Base-by-base conservation (phyloP, 805 yeast species). In the Hanseniaspora singularis region DNA sequence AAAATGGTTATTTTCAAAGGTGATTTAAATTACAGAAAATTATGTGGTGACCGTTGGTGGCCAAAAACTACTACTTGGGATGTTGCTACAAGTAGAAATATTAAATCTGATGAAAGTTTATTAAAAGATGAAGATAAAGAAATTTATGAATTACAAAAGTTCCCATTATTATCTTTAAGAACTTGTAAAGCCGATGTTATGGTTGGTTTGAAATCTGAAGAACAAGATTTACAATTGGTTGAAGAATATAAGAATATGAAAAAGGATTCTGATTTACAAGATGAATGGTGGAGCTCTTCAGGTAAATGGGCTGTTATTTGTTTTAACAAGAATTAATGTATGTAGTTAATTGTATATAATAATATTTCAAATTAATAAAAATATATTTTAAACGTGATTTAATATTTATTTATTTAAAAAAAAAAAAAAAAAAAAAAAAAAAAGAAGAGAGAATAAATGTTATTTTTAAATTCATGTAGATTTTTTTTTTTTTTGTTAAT, bases 131-230 rank as follows among this genome's bases (percentile, higher is more conserved):
- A 20, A 4, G 46, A 42, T 18, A 42, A 42, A n/a, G 3, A 16
- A 14, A 32, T 42, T 22, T 42, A 42, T 12, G 40, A 42, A 2
- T 28, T 42, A 9, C 71, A 78, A 26, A 79, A 79, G 8, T 66
- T 92, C 46, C 78, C 77, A 14, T 55, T 85, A 23, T 67, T 86
- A 50, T 74, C 94, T 28, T 71, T 92, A 55, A 77, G 99, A 68
- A 92, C 97, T 2, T 81, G 95, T 62, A 92, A 92, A 65, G 96
- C 97, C 1, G 98, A 92, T 60, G 97, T 88, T 6, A 79, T 82
- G 46, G 96, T 84, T 33, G 97, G 94, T 1, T 72, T 92, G 52
- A 70, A 72, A 3, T 71, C 68, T 33, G 40, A 33, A 0, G 96
- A 95, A 3, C 65, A 74, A 34, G 83, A 82, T 53, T 87, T 80